Evolutionary conservation across 306 rosid genomes (phyloP).

Genomic region (Pterocarpus santalinus): DNA sequence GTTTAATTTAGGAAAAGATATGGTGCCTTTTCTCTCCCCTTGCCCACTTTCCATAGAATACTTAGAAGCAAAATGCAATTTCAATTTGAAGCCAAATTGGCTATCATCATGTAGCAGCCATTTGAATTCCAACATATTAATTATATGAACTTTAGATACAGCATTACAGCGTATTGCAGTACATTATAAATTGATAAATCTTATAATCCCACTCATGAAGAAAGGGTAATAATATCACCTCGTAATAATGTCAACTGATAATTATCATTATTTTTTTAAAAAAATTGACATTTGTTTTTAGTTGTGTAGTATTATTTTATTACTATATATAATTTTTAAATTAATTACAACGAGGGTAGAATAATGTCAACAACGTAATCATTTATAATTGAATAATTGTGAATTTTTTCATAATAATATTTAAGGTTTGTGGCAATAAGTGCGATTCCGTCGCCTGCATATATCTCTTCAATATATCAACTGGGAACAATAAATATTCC

Average conservation of each 20-base stretch:
- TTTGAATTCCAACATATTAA: background rate
- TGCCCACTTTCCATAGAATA: constrained; percentile 16
- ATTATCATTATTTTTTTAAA: background rate
- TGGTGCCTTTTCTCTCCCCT: constrained; percentile 20
- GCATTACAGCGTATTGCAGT: background rate
- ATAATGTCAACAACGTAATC: no score
- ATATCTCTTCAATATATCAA: background rate
- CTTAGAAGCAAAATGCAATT: background rate
- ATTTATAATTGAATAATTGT: no score
- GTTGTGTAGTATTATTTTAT: no score
- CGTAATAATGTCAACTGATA: no score
- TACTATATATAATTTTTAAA: no score
- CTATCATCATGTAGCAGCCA: background rate
- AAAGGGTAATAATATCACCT: background rate
- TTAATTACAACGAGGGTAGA: no score
- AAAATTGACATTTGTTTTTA: background rate
- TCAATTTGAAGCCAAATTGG: background rate
- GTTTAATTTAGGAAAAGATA: constrained; percentile 19
- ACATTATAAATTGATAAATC: background rate
- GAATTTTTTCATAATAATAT: no score
- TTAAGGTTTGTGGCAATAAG: no score
- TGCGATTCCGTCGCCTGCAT: no score
- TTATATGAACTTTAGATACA: background rate
- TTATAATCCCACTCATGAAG: background rate
- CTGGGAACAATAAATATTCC: background rate